Evolutionary conservation across 148 eudicot species (phyloP).

Genomic region (Talinum fruticosum): DNA sequence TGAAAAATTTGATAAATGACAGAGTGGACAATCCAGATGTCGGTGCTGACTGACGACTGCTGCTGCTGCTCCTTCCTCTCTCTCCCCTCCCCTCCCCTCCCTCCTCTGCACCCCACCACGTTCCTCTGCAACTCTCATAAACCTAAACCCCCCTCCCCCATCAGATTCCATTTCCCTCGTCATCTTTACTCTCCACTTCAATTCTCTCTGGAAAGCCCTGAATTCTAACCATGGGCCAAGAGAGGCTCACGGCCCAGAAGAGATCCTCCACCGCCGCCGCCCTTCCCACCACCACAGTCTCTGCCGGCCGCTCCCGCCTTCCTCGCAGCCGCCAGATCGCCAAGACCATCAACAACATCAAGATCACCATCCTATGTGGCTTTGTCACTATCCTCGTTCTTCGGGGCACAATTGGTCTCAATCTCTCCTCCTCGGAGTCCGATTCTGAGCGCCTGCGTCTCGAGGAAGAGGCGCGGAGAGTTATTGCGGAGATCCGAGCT

Average conservation of each 20-base stretch:
- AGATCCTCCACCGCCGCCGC: slow-evolving; percentile 20
- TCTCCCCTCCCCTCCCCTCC: slow-evolving; percentile 7
- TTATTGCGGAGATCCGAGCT: slow-evolving; percentile 51
- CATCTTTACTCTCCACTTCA: neutral
- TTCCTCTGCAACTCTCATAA: neutral
- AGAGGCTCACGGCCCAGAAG: slow-evolving; percentile 40
- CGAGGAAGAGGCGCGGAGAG: slow-evolving; percentile 43
- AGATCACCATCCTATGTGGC: slow-evolving; percentile 48
- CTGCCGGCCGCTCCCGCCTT: slow-evolving; percentile 13
- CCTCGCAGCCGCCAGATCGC: slow-evolving; percentile 42
- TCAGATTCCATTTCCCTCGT: neutral
- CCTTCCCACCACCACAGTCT: slow-evolving; percentile 30
- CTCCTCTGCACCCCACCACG: slow-evolving; percentile 13
- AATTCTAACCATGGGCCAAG: slow-evolving; percentile 32
- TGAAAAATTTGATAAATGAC: neutral
- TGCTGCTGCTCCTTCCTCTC: neutral
- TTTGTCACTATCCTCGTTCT: slow-evolving; percentile 54
- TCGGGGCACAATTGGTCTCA: slow-evolving; percentile 60
- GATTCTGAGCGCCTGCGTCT: slow-evolving; percentile 26
- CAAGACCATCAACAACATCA: slow-evolving; percentile 43
- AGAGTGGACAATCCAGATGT: slow-evolving; percentile 19
- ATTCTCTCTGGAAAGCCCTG: neutral
- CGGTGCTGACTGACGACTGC: slow-evolving; percentile 27
- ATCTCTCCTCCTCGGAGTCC: slow-evolving; percentile 24
- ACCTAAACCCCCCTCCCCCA: neutral